Evolutionary conservation across 1,139 yeast species (phyloP).

Genomic region (Arxiozyma bovina): DNA sequence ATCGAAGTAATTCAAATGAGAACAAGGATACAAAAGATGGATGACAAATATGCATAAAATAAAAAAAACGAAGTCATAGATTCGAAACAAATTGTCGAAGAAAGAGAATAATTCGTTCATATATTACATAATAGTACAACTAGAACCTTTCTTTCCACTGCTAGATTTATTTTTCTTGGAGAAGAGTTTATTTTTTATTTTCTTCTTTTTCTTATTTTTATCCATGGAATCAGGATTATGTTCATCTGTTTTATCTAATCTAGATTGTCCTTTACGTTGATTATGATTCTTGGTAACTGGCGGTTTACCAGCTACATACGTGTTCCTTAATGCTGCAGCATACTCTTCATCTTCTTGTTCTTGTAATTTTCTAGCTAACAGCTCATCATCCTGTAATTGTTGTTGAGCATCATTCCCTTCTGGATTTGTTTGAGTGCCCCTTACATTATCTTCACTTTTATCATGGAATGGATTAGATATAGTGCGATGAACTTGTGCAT

Average conservation of each 20-base stretch:
- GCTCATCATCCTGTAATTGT: conserved; percentile 23
- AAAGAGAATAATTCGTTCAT: neutral
- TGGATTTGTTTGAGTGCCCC: neutral
- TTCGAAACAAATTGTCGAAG: too few species aligned
- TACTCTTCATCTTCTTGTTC: conserved; percentile 26
- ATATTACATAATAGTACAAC: conserved; percentile 7
- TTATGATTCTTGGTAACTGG: neutral
- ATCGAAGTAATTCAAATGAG: neutral
- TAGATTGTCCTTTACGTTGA: conserved; percentile 34
- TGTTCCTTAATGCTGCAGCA: conserved; percentile 15
- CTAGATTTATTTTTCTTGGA: neutral
- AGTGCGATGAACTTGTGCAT: neutral
- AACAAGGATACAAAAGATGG: too few species aligned
- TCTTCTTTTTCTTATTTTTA: neutral
- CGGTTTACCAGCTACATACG: conserved; percentile 8
- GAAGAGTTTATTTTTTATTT: neutral
- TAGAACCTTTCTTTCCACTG: conserved; percentile 2
- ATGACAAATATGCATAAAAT: too few species aligned
- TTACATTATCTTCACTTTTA: neutral
- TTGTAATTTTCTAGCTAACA: conserved; percentile 26
- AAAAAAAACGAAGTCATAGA: neutral
- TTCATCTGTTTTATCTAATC: neutral
- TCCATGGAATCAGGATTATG: conserved; percentile 39
- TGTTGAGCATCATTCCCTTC: neutral
- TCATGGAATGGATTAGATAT: conserved; percentile 13